Percentiles rank a stretch among this genome's conserved stretches.
Evolutionary conservation across 2,329 filamentous ascomycete genomes (phyloP).

Genomic region (Colletotrichum tropicale): DNA sequence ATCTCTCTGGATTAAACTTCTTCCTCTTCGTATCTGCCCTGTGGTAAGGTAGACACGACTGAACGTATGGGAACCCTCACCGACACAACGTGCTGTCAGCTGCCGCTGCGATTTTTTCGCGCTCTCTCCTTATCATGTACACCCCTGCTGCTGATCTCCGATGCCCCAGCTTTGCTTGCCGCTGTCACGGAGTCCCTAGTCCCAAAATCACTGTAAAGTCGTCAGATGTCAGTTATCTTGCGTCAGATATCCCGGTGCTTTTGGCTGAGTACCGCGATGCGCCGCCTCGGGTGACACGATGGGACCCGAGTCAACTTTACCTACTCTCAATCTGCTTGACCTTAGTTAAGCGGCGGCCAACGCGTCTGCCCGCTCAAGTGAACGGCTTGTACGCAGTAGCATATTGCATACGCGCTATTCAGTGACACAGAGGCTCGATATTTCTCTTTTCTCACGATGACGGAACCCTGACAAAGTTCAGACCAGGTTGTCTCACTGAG

Average conservation of each 20-base stretch:
- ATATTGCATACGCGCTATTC: not conserved
- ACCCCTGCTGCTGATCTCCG: not conserved
- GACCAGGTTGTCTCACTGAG: not conserved
- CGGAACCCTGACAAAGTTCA: not conserved
- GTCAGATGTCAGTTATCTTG: not conserved
- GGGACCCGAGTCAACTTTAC: not conserved
- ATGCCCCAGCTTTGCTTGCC: not conserved
- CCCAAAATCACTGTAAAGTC: not conserved
- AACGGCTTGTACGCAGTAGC: not conserved
- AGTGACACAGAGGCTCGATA: not conserved
- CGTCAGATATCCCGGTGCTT: not conserved
- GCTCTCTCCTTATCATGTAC: not conserved
- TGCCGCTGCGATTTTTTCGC: not conserved
- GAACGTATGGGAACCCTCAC: not conserved
- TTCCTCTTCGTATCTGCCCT: not conserved
- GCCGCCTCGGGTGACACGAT: not conserved
- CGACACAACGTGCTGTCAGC: not conserved
- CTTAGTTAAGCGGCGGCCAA: not conserved
- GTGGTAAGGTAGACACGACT: not conserved
- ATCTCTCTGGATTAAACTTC: not conserved
- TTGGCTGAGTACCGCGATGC: not conserved
- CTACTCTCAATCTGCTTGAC: not conserved
- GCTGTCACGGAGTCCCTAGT: not conserved
- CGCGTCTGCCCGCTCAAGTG: not conserved
- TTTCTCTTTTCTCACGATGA: not conserved